Base-by-base conservation (phyloP, 1,139 yeast genomes). In the Hanseniaspora uvarum region DNA sequence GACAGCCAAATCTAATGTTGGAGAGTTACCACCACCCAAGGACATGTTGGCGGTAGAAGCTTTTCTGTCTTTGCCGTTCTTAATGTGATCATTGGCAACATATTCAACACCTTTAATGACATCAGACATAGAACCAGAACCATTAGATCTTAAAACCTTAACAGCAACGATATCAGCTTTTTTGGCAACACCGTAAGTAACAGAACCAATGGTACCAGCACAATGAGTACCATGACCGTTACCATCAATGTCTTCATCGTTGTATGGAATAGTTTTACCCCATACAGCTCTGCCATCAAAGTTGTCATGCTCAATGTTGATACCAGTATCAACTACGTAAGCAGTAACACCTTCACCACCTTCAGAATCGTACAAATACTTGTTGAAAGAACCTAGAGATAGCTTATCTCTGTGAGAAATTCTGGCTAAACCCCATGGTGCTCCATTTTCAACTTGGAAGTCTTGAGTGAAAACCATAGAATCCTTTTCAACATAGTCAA, bases 371-470 rank as follows among this genome's bases (percentile, higher is more conserved):
- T 78, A 87, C 59, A 86, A 72, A 72, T 89, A 89, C 71, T 86
- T 84, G 78, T 86, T 87, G 76, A 84, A 86, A 53, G 87, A 75
- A 58, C 85, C 84, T 60, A 87, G 76, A 57, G 81, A 79, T 65
- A 87, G 75, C 33, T 82, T 76, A 58, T 84, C 79, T 68, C 96
- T 83, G 74, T 89, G 96, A 51, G 96, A 86, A 58, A 89, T 79
- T 73, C 98, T 82, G 48, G 97, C 94, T 62, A 89, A 77, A 63
- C 96, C 96, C 97, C 96, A 88, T 56, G 96, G 95, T 47, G 95
- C 92, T 60, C 87, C 87, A 64, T 80, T 81, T 73, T 87, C 92
- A 57, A 78, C 71, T 53, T 75, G 73, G 60, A 80, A 78, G 62
- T 83, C 84, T 57, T 73, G 70, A 52, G 89, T 79, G 60, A 75